Conservation (phyloP, 768 basidiomycete genomes). For the Sistotremastrum niveocremeum region DNA sequence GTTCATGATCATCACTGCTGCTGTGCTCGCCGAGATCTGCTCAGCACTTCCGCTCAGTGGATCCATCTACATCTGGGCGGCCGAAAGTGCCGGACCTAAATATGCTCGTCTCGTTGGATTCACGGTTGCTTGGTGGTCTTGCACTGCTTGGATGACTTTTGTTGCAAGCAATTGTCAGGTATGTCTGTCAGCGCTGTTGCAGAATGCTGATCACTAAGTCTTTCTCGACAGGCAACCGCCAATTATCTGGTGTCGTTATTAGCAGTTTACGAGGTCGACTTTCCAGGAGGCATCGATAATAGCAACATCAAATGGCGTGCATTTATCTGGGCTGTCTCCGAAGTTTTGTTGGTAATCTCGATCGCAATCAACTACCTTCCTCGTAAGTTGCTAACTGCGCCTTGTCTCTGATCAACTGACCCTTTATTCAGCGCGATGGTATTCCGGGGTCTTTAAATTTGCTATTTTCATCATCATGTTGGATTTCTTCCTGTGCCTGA, state of each 20-base stretch:
- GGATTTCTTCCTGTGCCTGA: conserved; percentile 77
- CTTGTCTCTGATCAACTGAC: not conserved
- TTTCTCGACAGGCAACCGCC: conserved; percentile 50
- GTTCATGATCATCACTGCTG: conserved; percentile 82
- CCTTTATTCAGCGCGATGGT: conserved; percentile 21
- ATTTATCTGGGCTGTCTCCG: conserved; percentile 72
- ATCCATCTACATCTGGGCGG: conserved; percentile 92
- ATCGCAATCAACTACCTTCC: conserved; percentile 81
- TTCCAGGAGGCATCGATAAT: conserved; percentile 63
- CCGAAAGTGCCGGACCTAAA: conserved; percentile 81
- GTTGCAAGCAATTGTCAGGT: conserved; percentile 82
- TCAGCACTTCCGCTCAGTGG: conserved; percentile 79
- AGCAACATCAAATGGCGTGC: conserved; percentile 77
- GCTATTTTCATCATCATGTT: conserved; percentile 64
- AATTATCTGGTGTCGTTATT: conserved; percentile 84
- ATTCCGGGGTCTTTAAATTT: conserved; percentile 66
- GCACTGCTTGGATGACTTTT: conserved; percentile 95
- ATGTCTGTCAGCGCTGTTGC: conserved; percentile 8
- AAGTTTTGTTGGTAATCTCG: conserved; percentile 52
- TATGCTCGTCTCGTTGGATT: conserved; percentile 81
- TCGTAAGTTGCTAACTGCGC: conserved; percentile 26
- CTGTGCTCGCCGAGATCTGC: conserved; percentile 80
- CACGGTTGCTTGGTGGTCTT: conserved; percentile 86
- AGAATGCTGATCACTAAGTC: not conserved
- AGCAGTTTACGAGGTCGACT: conserved; percentile 64